These are phyloP conservation scores for Boletus barrowsii DNA, from an alignment of 768 basidiomycete genomes.

Conservation along the genomic window DNA sequence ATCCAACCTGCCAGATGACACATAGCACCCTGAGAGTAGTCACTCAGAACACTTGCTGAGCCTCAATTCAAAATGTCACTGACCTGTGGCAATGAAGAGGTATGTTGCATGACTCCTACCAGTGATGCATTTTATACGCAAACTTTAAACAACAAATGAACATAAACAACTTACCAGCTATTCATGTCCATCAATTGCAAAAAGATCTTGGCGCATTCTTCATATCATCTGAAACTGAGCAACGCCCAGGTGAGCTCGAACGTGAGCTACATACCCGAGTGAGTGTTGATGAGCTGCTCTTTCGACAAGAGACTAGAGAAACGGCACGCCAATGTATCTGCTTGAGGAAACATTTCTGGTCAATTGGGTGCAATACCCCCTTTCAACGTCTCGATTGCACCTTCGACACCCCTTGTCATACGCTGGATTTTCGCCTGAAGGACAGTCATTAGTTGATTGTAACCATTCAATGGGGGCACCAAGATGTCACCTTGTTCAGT, in stretches of 20 bases:
- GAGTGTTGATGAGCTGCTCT: neutral
- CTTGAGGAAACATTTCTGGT: constrained; percentile 59
- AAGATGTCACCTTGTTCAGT: constrained; percentile 52
- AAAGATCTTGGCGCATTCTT: constrained; percentile 67
- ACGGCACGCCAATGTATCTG: constrained; percentile 58
- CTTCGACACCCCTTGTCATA: constrained; percentile 64
- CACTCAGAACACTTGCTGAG: neutral
- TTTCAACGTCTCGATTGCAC: constrained; percentile 61
- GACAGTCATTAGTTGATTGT: neutral
- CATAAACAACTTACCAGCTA: constrained; percentile 48
- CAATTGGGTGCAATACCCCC: constrained; percentile 54
- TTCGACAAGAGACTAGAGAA: neutral
- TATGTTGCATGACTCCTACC: constrained; percentile 76
- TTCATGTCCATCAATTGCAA: constrained; percentile 63
- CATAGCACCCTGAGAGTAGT: constrained; percentile 50
- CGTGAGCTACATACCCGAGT: constrained; percentile 44
- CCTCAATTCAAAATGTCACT: constrained; percentile 6
- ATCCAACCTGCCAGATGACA: constrained; percentile 51
- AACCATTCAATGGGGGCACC: neutral
- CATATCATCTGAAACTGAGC: constrained; percentile 58
- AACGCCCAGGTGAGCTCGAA: constrained; percentile 82
- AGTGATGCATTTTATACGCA: neutral
- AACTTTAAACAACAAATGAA: neutral
- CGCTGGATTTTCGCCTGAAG: constrained; percentile 68
- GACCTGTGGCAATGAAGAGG: constrained; percentile 68